Percentiles rank a stretch among this genome's conserved stretches.
Conservation (phyloP, 805 yeast species). For the Kodamaea laetipori region DNA sequence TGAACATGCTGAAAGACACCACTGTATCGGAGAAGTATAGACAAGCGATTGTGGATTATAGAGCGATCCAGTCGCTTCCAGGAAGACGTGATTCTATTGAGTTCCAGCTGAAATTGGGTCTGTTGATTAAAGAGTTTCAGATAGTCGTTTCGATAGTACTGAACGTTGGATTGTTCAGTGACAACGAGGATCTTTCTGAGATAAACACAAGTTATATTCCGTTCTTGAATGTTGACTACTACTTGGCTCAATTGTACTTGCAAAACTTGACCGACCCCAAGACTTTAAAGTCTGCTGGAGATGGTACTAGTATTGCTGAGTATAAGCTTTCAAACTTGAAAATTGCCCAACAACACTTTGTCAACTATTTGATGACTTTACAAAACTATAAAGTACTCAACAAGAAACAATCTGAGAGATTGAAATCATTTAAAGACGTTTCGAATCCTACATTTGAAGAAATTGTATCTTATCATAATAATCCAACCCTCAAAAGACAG, state of each 20-base stretch:
- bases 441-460: constrained; percentile 47
- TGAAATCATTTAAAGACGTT: constrained; percentile 43
- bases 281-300: constrained; percentile 2
- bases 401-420: constrained; percentile 35
- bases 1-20: constrained; percentile 5
- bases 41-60: constrained; percentile 12
- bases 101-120: constrained; percentile 41
- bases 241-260: constrained; percentile 44
- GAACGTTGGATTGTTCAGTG: constrained; percentile 62
- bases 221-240: constrained; percentile 60
- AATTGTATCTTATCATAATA: constrained; percentile 20
- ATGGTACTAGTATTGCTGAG: constrained; percentile 19
- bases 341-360: constrained; percentile 41
- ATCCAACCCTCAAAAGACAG: constrained; percentile 56
- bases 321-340: constrained; percentile 30
- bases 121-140: constrained; percentile 44
- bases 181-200: constrained; percentile 72
- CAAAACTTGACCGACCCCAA: constrained; percentile 10
- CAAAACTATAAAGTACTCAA: constrained; percentile 34
- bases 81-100: constrained; percentile 44
- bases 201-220: constrained; percentile 62
- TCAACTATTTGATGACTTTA: constrained; percentile 31
- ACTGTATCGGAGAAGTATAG: constrained; percentile 19
- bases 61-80: constrained; percentile 15
- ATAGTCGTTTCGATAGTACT: constrained; percentile 47